Conservation (phyloP, 192 early-diverging fungal genomes). For the Oehlia diaphana region DNA sequence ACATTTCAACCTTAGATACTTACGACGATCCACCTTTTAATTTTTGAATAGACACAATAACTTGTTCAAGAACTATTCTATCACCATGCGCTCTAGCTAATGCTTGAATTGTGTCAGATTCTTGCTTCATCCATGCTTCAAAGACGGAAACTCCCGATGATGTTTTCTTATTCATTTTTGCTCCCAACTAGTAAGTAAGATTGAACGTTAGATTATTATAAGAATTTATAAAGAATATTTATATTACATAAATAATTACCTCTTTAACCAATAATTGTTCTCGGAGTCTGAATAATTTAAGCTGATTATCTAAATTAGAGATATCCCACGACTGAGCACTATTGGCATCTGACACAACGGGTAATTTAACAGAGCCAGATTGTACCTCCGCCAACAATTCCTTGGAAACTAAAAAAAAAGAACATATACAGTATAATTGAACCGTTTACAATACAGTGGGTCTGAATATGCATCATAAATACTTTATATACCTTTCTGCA, state of each 20-base stretch:
- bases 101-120: constrained; percentile 70
- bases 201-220: neutral
- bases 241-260: constrained; percentile 28
- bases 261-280: constrained; percentile 48
- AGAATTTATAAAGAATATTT: neutral
- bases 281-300: constrained; percentile 49
- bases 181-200: constrained; percentile 36
- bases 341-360: constrained; percentile 41
- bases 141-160: constrained; percentile 52
- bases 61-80: constrained; percentile 61
- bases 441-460: neutral
- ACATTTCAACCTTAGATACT: neutral
- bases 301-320: constrained; percentile 39
- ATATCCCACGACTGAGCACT: constrained; percentile 51
- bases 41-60: constrained; percentile 39
- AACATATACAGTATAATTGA: neutral
- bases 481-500: constrained; percentile 55
- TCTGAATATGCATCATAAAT: neutral
- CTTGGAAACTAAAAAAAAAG: constrained; percentile 53
- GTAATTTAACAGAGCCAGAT: constrained; percentile 43
- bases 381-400: constrained; percentile 63
- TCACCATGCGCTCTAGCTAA: constrained; percentile 67
- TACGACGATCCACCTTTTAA: constrained; percentile 40
- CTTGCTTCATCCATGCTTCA: constrained; percentile 77
- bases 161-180: constrained; percentile 55